Evolutionary conservation across 768 basidiomycete species (phyloP).

Genomic region (Pisolithus microcarpus): DNA sequence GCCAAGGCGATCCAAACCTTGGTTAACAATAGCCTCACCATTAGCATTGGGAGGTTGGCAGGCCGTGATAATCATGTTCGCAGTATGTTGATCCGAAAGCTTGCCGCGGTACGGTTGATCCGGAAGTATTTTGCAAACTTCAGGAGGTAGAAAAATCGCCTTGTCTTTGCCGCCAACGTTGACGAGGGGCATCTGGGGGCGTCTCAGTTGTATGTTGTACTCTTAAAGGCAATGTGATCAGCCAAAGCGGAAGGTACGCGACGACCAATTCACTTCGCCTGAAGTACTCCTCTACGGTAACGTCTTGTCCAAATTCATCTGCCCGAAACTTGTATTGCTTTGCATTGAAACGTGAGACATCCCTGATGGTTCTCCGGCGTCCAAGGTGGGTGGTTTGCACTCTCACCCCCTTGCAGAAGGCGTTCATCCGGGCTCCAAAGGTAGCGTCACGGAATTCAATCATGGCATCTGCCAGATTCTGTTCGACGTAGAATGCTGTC

Average conservation of each 20-base stretch:
- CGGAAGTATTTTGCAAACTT: conserved; percentile 42
- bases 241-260: background rate
- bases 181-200: conserved; percentile 38
- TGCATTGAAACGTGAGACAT: conserved; percentile 36
- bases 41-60: conserved; percentile 46
- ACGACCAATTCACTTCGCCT: conserved; percentile 30
- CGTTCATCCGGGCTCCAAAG: conserved; percentile 52
- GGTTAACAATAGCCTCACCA: conserved; percentile 35
- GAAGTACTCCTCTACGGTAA: conserved; percentile 46
- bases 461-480: conserved; percentile 40
- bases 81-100: conserved; percentile 46
- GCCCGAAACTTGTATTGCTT: conserved; percentile 34
- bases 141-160: conserved; percentile 37
- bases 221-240: conserved; percentile 23
- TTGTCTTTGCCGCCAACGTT: conserved; percentile 41
- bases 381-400: conserved; percentile 62
- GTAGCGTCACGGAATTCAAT: conserved; percentile 37
- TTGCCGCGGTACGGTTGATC: conserved; percentile 42
- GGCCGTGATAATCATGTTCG: conserved; percentile 43
- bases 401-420: conserved; percentile 60
- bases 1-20: conserved; percentile 39
- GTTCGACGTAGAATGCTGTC: conserved; percentile 38
- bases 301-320: conserved; percentile 30
- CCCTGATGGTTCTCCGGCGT: conserved; percentile 69
- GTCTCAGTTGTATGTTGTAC: conserved; percentile 32